Conservation (phyloP, 179 eudicot genomes). For the Pouteria campechiana region DNA sequence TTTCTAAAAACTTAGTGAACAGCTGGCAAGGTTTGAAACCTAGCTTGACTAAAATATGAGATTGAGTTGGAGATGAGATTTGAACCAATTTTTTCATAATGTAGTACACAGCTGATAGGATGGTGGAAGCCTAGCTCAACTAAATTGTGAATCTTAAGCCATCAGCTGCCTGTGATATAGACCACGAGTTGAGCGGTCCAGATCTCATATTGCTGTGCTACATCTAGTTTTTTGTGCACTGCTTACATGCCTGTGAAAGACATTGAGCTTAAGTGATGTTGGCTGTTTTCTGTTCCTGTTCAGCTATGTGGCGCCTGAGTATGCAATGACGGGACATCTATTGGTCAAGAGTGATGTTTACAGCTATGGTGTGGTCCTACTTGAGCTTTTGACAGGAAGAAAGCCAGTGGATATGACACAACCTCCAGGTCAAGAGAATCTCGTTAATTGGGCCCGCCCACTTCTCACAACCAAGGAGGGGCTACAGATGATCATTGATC, state of each 20-base stretch:
- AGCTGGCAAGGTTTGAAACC: too few relatives aligned
- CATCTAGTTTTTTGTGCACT: too few relatives aligned
- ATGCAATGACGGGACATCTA: constrained; percentile 98
- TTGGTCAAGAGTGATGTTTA: constrained; percentile 96
- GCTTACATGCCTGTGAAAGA: not conserved
- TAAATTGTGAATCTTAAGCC: too few relatives aligned
- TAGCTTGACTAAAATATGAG: too few relatives aligned
- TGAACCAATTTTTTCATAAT: too few relatives aligned
- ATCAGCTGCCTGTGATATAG: too few relatives aligned
- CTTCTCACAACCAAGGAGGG: constrained; percentile 57
- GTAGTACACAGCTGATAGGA: too few relatives aligned
- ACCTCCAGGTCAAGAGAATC: constrained; percentile 79
- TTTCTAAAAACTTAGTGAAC: too few relatives aligned
- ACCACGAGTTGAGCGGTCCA: too few relatives aligned
- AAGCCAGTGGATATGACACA: constrained; percentile 93
- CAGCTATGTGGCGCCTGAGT: constrained; percentile 97
- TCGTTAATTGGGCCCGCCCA: constrained; percentile 82
- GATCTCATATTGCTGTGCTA: too few relatives aligned
- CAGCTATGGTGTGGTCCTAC: constrained; percentile 95
- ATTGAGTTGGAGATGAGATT: too few relatives aligned
- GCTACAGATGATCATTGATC: constrained; percentile 52
- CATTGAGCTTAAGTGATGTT: not conserved
- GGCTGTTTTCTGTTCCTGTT: not conserved
- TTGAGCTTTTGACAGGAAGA: constrained; percentile 86
- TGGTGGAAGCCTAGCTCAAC: too few relatives aligned